Evolutionary conservation across 2,329 filamentous ascomycete genomes (phyloP).

Genomic region (Fusarium sp.): DNA sequence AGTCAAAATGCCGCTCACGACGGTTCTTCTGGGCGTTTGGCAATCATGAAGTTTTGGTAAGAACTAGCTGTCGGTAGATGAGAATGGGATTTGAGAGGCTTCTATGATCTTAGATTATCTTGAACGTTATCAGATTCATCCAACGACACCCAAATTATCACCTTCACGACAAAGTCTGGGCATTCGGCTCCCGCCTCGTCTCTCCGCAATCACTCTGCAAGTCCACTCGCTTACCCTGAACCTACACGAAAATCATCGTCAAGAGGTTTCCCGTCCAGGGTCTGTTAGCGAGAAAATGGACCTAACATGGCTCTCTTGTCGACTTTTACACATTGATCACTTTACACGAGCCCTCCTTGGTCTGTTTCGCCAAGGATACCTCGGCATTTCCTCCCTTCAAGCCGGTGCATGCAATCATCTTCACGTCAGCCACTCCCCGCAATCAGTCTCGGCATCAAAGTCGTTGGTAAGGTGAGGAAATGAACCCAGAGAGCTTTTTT

Average conservation of each 20-base stretch:
- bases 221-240: not conserved
- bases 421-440: not conserved
- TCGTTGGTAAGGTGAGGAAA: not conserved
- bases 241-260: not conserved
- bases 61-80: not conserved
- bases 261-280: not conserved
- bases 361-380: not conserved
- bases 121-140: not conserved
- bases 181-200: not conserved
- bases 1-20: not conserved
- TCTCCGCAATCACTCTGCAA: not conserved
- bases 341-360: not conserved
- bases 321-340: not conserved
- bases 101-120: not conserved
- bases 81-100: not conserved
- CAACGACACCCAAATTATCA: not conserved
- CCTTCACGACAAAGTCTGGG: not conserved
- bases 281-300: not conserved
- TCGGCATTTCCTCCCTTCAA: not conserved
- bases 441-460: not conserved
- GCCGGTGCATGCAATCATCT: not conserved
- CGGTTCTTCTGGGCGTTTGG: not conserved
- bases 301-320: not conserved
- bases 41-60: not conserved
- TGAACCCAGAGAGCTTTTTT: not conserved